phyloP scores from a whole-genome alignment of 1,284 basidiomycete species.

The Anthracocystis setariae region DNA sequence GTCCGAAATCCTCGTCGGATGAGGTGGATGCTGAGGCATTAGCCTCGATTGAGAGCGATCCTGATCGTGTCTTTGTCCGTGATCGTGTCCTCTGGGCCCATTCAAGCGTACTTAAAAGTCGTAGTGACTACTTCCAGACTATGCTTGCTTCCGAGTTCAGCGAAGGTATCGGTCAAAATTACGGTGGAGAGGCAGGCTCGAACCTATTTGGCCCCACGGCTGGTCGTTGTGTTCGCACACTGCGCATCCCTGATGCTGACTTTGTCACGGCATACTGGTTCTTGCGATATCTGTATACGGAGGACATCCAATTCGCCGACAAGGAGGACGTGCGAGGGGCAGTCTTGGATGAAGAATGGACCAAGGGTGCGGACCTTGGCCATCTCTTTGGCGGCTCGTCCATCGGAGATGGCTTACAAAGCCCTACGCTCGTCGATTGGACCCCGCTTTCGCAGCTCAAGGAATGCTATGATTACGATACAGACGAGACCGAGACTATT shows the following conservation, averaged over 20 bases:
- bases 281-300: slow-evolving; percentile 81
- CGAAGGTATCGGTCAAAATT: slow-evolving; percentile 48
- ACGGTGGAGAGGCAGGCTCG: slow-evolving; percentile 12
- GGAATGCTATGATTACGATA: slow-evolving; percentile 14
- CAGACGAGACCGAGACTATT: slow-evolving; percentile 14
- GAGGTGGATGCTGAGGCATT: slow-evolving; percentile 12
- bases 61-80: slow-evolving; percentile 52
- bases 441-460: slow-evolving; percentile 38
- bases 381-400: slow-evolving; percentile 6
- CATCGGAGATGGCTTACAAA: slow-evolving; percentile 4
- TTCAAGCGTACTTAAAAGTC: slow-evolving; percentile 68
- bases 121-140: slow-evolving; percentile 82
- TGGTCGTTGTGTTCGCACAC: slow-evolving; percentile 68
- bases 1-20: slow-evolving; percentile 14
- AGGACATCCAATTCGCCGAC: slow-evolving; percentile 69
- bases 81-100: slow-evolving; percentile 78
- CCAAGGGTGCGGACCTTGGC: slow-evolving; percentile 29
- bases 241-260: slow-evolving; percentile 82
- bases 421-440: slow-evolving; percentile 26
- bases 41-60: slow-evolving; percentile 17
- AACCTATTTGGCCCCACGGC: neutral
- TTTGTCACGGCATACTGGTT: slow-evolving; percentile 85
- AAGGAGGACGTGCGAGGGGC: slow-evolving; percentile 59
- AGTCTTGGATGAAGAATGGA: slow-evolving; percentile 59
- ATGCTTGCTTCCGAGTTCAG: slow-evolving; percentile 77